Evolutionary conservation across 305 asterid species (phyloP).

Genomic region (Solanum hybrid): DNA sequence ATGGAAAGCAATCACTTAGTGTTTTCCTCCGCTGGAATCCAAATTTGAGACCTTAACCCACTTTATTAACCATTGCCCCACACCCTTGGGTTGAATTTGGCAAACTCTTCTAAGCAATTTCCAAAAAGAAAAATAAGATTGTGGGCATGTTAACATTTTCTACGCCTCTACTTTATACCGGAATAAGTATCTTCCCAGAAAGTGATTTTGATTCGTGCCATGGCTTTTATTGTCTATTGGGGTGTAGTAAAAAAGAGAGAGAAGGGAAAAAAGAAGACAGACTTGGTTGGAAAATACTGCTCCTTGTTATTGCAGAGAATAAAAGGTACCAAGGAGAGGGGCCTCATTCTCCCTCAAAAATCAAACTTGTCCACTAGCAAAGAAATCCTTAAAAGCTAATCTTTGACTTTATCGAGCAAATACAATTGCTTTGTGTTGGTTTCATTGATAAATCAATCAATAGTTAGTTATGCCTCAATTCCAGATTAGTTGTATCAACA

Average conservation of each 20-base stretch:
- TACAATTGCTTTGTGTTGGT: background rate
- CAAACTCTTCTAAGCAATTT: background rate
- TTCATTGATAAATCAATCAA: background rate
- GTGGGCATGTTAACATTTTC: background rate
- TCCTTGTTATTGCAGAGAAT: background rate
- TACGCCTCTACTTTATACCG: slow-evolving; percentile 1
- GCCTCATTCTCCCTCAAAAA: slow-evolving; percentile 2
- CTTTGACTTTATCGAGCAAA: background rate
- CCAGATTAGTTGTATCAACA: background rate
- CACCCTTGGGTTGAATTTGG: background rate
- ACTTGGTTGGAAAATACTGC: background rate
- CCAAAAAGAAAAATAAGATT: background rate
- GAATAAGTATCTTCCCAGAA: slow-evolving; percentile 7
- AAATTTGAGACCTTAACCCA: background rate
- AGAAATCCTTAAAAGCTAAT: slow-evolving; percentile 2
- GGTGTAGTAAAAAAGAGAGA: background rate
- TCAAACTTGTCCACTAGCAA: slow-evolving; percentile 4
- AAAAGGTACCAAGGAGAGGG: background rate
- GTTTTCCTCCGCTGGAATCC: background rate
- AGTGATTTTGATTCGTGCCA: background rate
- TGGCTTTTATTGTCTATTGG: slow-evolving; percentile 1
- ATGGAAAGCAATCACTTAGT: background rate
- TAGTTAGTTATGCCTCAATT: background rate
- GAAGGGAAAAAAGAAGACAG: background rate
- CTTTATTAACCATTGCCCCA: background rate